A percentile compares a stretch with the other conserved stretches of the same genome.
Conservation (phyloP, 2,329 filamentous ascomycete species). For the Penicillium vulpinum region DNA sequence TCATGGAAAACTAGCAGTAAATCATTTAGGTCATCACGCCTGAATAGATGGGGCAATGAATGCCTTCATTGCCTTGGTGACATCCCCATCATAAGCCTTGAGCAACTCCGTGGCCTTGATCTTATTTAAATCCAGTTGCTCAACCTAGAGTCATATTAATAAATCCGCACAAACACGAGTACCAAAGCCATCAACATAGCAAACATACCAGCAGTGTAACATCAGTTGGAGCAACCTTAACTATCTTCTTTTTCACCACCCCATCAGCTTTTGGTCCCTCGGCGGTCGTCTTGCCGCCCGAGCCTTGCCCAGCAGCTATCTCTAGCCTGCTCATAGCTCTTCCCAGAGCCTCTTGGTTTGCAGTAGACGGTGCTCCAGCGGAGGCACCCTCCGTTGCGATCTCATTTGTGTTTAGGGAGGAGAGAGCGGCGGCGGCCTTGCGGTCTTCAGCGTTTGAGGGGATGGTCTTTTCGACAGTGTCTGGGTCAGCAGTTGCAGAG, state of each 20-base stretch:
- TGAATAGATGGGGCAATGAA: conserved; percentile 37
- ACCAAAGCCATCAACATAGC: too few relatives aligned
- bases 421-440: conserved; percentile 52
- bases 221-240: conserved; percentile 50
- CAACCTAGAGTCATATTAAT: conserved; percentile 28
- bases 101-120: conserved; percentile 50
- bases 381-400: conserved; percentile 37
- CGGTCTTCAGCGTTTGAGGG: conserved; percentile 52
- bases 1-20: neutral
- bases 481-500: conserved; percentile 39
- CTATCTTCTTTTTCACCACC: conserved; percentile 41
- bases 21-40: conserved; percentile 4
- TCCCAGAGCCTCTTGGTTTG: conserved; percentile 51
- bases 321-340: conserved; percentile 53
- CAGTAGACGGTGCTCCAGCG: conserved; percentile 35
- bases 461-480: conserved; percentile 34
- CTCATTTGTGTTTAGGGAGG: conserved; percentile 46
- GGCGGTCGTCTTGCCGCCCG: conserved; percentile 19
- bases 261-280: conserved; percentile 33
- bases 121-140: conserved; percentile 50
- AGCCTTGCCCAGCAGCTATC: conserved; percentile 36
- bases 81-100: conserved; percentile 48
- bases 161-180: neutral
- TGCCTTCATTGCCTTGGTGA: conserved; percentile 42
- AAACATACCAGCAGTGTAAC: conserved; percentile 47